phyloP scores from a whole-genome alignment of 257 asterid genomes.

The Lycium barbarum region DNA sequence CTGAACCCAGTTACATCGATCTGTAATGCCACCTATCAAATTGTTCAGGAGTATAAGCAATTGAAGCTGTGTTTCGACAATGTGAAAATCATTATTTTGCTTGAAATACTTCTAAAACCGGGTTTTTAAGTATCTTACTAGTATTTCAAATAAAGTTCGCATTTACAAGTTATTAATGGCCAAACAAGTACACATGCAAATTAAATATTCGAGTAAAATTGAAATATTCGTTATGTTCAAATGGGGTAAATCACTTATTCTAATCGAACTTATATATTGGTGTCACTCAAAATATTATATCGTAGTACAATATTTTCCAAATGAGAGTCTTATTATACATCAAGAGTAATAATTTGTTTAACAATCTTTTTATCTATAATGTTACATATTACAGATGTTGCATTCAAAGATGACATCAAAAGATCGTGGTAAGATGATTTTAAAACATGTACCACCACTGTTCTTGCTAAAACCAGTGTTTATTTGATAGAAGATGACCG shows the following conservation, averaged over 20 bases:
- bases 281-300: neutral
- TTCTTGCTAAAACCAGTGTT: neutral
- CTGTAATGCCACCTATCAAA: neutral
- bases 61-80: neutral
- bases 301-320: neutral
- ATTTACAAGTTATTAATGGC: neutral
- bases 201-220: too few species aligned
- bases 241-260: neutral
- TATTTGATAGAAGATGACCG: neutral
- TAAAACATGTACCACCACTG: neutral
- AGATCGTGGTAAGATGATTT: neutral
- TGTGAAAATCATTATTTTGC: too few species aligned
- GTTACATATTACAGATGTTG: neutral
- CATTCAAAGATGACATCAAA: neutral
- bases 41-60: neutral
- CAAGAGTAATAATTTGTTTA: neutral
- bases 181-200: neutral
- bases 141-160: too few species aligned
- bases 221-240: neutral
- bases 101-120: too few species aligned
- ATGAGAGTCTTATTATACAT: neutral
- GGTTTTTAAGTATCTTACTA: too few species aligned
- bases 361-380: neutral
- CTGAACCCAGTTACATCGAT: neutral
- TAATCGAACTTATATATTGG: neutral